phyloP scores from a whole-genome alignment of 192 early-diverging fungal species.

The Dissophora ornata region DNA sequence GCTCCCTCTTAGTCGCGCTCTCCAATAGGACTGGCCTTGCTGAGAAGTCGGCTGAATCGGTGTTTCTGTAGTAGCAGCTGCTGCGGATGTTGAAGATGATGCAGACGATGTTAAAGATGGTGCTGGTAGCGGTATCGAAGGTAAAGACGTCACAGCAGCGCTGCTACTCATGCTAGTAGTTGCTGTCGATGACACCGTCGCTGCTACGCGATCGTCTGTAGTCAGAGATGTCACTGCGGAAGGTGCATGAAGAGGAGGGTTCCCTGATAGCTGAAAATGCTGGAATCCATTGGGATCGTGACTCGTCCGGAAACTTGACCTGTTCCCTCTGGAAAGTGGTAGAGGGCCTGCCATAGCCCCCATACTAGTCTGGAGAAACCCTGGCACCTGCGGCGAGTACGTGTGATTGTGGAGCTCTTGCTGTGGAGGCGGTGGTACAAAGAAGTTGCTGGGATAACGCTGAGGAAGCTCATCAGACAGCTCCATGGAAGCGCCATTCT shows the following conservation, averaged over 20 bases:
- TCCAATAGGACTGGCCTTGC: neutral
- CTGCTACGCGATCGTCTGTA: neutral
- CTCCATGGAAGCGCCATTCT: too few relatives aligned
- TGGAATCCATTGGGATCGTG: conserved; percentile 29
- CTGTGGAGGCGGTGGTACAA: conserved; percentile 21
- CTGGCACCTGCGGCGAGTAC: too few relatives aligned
- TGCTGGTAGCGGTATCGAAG: neutral
- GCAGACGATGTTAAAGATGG: neutral
- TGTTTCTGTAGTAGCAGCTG: too few relatives aligned
- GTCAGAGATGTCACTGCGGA: neutral
- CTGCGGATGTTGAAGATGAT: neutral
- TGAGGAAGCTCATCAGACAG: neutral
- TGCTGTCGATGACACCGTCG: neutral
- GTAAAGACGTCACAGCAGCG: neutral
- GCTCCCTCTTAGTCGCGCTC: conserved; percentile 2
- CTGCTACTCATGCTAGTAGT: neutral
- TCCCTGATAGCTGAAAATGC: conserved; percentile 20
- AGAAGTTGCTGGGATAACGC: conserved; percentile 8
- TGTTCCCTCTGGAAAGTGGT: conserved; percentile 3
- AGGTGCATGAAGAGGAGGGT: neutral
- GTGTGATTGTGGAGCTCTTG: conserved; percentile 6
- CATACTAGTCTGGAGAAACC: too few relatives aligned
- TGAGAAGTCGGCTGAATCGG: too few relatives aligned
- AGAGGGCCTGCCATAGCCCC: neutral
- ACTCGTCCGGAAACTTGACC: conserved; percentile 29